Percentiles rank a stretch among this genome's conserved stretches.
phyloP scores from a whole-genome alignment of 805 yeast genomes.

The Trichomonascus vanleenenianus region DNA sequence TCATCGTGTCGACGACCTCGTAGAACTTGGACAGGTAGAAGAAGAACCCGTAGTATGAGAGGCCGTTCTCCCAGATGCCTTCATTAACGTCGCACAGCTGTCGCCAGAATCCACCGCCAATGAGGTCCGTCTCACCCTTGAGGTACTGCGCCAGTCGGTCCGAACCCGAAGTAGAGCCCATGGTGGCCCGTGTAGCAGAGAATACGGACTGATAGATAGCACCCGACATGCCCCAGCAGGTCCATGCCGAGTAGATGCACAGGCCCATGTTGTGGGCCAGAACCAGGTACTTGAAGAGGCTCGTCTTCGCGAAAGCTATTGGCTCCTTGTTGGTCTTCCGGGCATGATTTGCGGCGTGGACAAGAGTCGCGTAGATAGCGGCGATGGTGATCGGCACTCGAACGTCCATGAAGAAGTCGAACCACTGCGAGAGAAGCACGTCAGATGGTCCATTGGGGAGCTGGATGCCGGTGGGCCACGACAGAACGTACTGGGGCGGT shows the following conservation, averaged over 20 bases:
- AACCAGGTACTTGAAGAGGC: constrained; percentile 45
- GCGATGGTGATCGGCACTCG: constrained; percentile 52
- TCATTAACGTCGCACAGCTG: constrained; percentile 51
- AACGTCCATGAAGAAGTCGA: constrained; percentile 34
- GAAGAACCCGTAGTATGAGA: constrained; percentile 53
- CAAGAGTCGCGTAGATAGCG: constrained; percentile 47
- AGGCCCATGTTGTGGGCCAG: constrained; percentile 52
- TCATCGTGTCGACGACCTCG: constrained; percentile 61
- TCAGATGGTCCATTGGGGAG: constrained; percentile 15
- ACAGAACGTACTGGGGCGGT: constrained; percentile 16
- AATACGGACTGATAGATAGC: constrained; percentile 40
- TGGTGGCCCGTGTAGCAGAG: constrained; percentile 25
- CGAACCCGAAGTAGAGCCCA: constrained; percentile 13
- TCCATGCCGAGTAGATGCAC: constrained; percentile 64
- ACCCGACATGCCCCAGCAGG: constrained; percentile 55
- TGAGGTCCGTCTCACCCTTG: constrained; percentile 18
- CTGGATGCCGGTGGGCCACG: constrained; percentile 17
- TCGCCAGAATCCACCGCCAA: constrained; percentile 35
- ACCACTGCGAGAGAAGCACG: constrained; percentile 12
- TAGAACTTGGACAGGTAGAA: constrained; percentile 65
- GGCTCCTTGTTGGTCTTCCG: constrained; percentile 45
- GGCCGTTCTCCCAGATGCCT: constrained; percentile 51
- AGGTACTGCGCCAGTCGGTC: constrained; percentile 7
- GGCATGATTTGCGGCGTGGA: constrained; percentile 46
- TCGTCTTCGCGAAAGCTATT: constrained; percentile 36